These are phyloP conservation scores for Centrapalus pauciflorus DNA, from an alignment of 129 eudicot species.

Conservation along the genomic window DNA sequence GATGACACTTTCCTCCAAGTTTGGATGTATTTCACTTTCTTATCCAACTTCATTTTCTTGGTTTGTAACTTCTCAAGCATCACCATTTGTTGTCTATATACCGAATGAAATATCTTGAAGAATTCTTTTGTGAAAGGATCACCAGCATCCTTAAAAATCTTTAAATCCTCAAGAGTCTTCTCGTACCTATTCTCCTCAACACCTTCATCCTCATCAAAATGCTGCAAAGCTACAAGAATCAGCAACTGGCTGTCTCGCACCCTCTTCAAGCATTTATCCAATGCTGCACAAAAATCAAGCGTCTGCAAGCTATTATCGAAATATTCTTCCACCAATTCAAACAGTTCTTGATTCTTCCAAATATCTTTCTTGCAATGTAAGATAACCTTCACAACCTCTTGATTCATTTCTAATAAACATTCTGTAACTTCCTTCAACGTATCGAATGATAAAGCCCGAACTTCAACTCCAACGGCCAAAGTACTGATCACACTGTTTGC, in stretches of 20 bases:
- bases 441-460: slow-evolving; percentile 73
- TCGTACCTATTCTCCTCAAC: slow-evolving; percentile 40
- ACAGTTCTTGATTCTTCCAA: slow-evolving; percentile 77
- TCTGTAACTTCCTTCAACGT: slow-evolving; percentile 74
- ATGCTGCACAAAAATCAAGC: slow-evolving; percentile 74
- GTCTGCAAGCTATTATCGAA: slow-evolving; percentile 77
- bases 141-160: slow-evolving; percentile 61
- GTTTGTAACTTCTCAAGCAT: slow-evolving; percentile 79
- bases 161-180: slow-evolving; percentile 62
- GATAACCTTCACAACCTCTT: slow-evolving; percentile 80
- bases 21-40: slow-evolving; percentile 47
- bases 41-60: slow-evolving; percentile 58
- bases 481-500: slow-evolving; percentile 61
- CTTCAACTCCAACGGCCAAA: slow-evolving; percentile 72
- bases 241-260: slow-evolving; percentile 65
- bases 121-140: slow-evolving; percentile 86
- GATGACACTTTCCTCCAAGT: slow-evolving; percentile 77
- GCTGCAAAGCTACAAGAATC: slow-evolving; percentile 70
- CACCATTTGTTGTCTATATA: slow-evolving; percentile 56
- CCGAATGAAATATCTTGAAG: slow-evolving; percentile 60
- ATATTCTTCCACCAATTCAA: slow-evolving; percentile 80
- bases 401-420: slow-evolving; percentile 82
- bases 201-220: slow-evolving; percentile 63
- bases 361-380: slow-evolving; percentile 85
- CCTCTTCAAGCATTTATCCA: slow-evolving; percentile 69